A percentile compares a stretch with the other conserved stretches of the same genome.
Evolutionary conservation across 2,329 filamentous ascomycete genomes (phyloP).

Genomic region (Exophiala xenobiotica): DNA sequence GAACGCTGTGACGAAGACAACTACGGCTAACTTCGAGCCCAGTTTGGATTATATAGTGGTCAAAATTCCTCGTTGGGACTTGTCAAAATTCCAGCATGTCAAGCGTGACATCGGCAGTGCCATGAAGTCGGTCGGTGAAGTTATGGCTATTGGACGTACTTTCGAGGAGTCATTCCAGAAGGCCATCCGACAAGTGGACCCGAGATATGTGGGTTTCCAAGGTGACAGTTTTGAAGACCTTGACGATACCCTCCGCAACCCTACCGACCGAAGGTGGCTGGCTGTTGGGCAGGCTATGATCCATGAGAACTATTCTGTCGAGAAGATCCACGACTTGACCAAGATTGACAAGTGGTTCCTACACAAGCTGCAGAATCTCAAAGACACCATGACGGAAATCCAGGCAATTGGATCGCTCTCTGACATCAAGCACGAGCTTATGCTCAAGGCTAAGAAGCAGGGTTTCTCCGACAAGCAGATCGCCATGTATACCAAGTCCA

Average conservation of each 20-base stretch:
- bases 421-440: conserved; percentile 81
- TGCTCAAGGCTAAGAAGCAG: conserved; percentile 92
- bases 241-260: conserved; percentile 85
- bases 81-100: conserved; percentile 98
- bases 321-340: conserved; percentile 86
- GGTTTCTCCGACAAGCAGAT: conserved; percentile 98
- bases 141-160: conserved; percentile 98
- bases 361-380: conserved; percentile 96
- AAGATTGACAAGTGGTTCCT: conserved; percentile 99
- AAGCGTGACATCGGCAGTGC: conserved; percentile 95
- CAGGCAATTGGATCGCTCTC: conserved; percentile 79
- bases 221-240: conserved; percentile 92
- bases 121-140: conserved; percentile 99
- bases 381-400: conserved; percentile 82
- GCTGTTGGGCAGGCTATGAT: conserved; percentile 97
- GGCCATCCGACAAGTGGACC: conserved; percentile 95
- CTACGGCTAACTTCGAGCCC: conserved; percentile 97
- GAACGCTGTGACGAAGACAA: conserved; percentile 97
- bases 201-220: conserved; percentile 87
- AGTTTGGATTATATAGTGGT: conserved; percentile 97
- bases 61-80: conserved; percentile 97
- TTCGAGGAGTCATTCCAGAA: conserved; percentile 99
- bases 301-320: conserved; percentile 91
- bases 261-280: conserved; percentile 94
- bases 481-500: conserved; percentile 76